phyloP scores from a whole-genome alignment of 371 early-diverging fungal genomes.

The Mortierella sp. region DNA sequence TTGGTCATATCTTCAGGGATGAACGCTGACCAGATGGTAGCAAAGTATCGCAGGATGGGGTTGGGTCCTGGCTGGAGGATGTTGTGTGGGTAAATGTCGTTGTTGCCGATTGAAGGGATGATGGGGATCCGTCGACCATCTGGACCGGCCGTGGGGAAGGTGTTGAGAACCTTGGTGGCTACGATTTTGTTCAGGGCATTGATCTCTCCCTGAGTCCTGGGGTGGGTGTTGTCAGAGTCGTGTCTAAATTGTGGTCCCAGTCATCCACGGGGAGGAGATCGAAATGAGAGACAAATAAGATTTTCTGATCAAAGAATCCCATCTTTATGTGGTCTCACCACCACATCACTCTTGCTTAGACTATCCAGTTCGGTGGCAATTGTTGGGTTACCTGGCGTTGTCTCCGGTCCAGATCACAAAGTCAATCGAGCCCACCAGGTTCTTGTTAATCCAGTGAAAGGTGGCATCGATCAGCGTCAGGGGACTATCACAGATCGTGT shows the following conservation, averaged over 20 bases:
- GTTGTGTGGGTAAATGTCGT: slow-evolving; percentile 86
- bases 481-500: slow-evolving; percentile 81
- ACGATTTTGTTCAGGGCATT: slow-evolving; percentile 64
- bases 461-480: slow-evolving; percentile 74
- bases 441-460: slow-evolving; percentile 70
- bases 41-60: slow-evolving; percentile 64
- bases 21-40: slow-evolving; percentile 68
- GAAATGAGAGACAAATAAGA: background rate
- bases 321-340: background rate
- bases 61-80: slow-evolving; percentile 65
- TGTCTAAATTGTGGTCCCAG: slow-evolving; percentile 60
- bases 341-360: too few relatives aligned
- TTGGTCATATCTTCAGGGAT: slow-evolving; percentile 70
- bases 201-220: slow-evolving; percentile 74
- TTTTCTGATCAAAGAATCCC: background rate
- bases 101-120: slow-evolving; percentile 81
- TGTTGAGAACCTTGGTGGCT: slow-evolving; percentile 53
- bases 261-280: background rate
- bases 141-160: slow-evolving; percentile 32
- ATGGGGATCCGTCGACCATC: slow-evolving; percentile 62
- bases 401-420: slow-evolving; percentile 90
- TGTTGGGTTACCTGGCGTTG: slow-evolving; percentile 69
- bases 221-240: slow-evolving; percentile 76
- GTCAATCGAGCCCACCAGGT: slow-evolving; percentile 72
- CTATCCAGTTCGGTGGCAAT: too few relatives aligned